A percentile compares a stretch with the other conserved stretches of the same genome.
phyloP scores from a whole-genome alignment of 2,329 filamentous ascomycete genomes.

The Pyricularia sp. region DNA sequence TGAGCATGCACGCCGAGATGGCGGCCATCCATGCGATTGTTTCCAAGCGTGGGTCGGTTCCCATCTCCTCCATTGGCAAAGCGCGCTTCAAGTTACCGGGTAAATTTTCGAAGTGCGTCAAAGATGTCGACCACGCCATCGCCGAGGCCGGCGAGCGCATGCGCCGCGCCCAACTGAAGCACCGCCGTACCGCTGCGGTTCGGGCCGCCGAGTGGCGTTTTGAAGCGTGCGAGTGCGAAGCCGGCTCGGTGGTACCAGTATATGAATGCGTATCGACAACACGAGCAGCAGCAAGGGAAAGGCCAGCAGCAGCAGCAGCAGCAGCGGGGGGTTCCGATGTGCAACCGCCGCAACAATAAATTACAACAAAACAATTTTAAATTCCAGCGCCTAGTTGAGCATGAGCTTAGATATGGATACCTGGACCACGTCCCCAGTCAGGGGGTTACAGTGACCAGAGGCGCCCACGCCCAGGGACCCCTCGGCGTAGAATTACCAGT shows the following conservation, averaged over 20 bases:
- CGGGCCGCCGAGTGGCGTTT: slow-evolving; percentile 26
- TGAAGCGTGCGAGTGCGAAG: slow-evolving; percentile 17
- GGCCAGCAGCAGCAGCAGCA: slow-evolving; percentile 17
- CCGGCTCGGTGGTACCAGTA: not conserved
- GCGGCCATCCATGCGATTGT: slow-evolving; percentile 28
- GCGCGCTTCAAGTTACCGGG: no score
- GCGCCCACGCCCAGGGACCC: not conserved
- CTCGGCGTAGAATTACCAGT: not conserved
- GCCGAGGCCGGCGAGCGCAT: no score
- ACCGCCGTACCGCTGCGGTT: no score
- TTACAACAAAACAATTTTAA: slow-evolving; percentile 33
- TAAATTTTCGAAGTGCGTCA: no score
- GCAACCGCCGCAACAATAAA: slow-evolving; percentile 32
- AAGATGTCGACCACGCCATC: no score
- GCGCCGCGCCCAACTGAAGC: no score
- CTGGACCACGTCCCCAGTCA: not conserved
- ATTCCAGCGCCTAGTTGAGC: slow-evolving; percentile 6
- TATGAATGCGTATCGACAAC: not conserved
- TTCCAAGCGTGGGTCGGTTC: no score
- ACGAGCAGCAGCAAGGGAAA: slow-evolving; percentile 19
- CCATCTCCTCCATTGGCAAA: no score
- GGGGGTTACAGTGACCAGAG: not conserved
- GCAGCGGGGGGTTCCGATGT: slow-evolving; percentile 27
- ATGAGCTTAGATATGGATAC: not conserved
- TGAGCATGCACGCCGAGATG: slow-evolving; percentile 43